Conservation (phyloP, 495 filamentous ascomycete species). For the Umbilicaria muhlenbergii region DNA sequence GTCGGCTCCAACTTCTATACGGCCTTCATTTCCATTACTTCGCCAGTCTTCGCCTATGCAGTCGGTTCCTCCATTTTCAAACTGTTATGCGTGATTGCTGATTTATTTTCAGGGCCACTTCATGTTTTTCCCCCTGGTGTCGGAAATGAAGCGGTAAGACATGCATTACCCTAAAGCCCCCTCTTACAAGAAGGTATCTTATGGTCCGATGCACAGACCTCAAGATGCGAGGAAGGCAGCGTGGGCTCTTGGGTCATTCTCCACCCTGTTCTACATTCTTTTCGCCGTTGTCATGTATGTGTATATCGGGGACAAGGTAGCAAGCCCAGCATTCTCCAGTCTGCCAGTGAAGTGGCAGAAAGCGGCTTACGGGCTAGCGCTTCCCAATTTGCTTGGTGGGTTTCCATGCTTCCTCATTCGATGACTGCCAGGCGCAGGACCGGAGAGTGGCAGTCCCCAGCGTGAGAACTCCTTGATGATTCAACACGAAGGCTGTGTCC, state of each 20-base stretch:
- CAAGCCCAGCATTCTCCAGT: constrained; percentile 49
- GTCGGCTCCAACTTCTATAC: constrained; percentile 17
- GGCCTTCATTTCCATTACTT: constrained; percentile 25
- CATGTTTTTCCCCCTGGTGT: constrained; percentile 58
- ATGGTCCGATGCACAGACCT: no score
- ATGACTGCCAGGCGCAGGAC: no score
- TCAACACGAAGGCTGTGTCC: no score
- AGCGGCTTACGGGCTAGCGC: constrained; percentile 59
- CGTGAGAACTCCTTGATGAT: no score
- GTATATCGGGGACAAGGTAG: constrained; percentile 50
- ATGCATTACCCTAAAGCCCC: no score
- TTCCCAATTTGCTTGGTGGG: constrained; percentile 43
- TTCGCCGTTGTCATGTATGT: constrained; percentile 35
- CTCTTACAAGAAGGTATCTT: no score
- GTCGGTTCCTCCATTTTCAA: constrained; percentile 8
- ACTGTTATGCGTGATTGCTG: no score
- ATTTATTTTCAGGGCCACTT: constrained; percentile 34
- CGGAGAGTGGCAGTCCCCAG: no score
- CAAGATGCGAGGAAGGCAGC: no score
- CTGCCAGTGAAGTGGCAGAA: constrained; percentile 44
- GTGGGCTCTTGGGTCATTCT: no score
- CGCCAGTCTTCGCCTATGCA: constrained; percentile 28
- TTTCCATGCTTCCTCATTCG: no score
- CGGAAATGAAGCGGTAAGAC: constrained; percentile 60
- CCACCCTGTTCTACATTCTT: no score